Evolutionary conservation across 2,329 filamentous ascomycete species (phyloP).

Genomic region (Xylariaceae sp.): DNA sequence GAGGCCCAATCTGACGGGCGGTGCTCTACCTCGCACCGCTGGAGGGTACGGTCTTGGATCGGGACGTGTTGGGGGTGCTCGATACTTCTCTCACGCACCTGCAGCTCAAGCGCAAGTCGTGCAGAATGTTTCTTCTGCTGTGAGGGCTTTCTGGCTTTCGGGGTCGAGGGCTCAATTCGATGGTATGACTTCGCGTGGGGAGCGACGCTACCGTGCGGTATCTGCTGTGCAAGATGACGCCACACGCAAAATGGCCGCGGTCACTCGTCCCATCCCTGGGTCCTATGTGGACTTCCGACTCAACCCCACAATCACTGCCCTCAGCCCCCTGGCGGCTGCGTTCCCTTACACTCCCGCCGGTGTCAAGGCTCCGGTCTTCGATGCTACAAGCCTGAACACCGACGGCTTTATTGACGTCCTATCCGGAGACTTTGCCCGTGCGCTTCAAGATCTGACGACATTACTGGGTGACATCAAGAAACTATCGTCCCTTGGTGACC

Average conservation of each 20-base stretch:
- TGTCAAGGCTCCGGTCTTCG: constrained; percentile 35
- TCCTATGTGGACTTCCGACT: constrained; percentile 86
- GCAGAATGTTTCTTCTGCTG: constrained; percentile 89
- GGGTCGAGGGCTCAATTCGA: constrained; percentile 87
- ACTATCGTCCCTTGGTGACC: constrained; percentile 72
- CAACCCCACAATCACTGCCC: constrained; percentile 83
- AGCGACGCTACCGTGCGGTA: constrained; percentile 76
- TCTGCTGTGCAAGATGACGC: constrained; percentile 70
- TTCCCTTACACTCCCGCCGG: constrained; percentile 43
- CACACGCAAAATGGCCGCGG: constrained; percentile 56
- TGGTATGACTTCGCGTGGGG: constrained; percentile 67
- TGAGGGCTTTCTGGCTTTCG: constrained; percentile 88
- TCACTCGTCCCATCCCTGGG: constrained; percentile 58
- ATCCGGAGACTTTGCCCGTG: constrained; percentile 81
- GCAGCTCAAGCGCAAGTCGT: constrained; percentile 84
- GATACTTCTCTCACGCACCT: constrained; percentile 88
- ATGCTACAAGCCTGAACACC: constrained; percentile 65
- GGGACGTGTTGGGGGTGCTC: constrained; percentile 63
- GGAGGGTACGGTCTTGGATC: constrained; percentile 82
- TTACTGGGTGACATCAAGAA: constrained; percentile 78
- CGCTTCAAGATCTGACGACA: constrained; percentile 76
- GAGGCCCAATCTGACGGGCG: constrained; percentile 87
- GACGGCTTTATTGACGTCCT: constrained; percentile 82
- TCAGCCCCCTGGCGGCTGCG: constrained; percentile 64
- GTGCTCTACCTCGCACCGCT: constrained; percentile 75